Base-by-base conservation (phyloP, 768 basidiomycete species). In the Phylloporus arenicola region DNA sequence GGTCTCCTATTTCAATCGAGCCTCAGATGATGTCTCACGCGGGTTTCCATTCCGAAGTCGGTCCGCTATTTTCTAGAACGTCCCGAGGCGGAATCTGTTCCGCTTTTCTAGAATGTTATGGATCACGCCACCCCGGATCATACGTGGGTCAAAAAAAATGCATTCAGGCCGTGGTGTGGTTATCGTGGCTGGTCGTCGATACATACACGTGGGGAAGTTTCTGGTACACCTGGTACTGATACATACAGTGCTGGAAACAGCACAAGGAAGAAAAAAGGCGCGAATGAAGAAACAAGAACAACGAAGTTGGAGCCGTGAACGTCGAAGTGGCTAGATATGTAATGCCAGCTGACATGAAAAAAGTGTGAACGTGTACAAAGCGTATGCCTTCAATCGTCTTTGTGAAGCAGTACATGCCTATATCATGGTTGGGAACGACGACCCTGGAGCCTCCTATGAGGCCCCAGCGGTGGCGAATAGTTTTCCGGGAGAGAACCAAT, bases 401-500 rank as follows among this genome's bases (percentile, higher is more conserved):
- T 52, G 45, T 52, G 46, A 59, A 42, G 45, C 25, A n/a, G 43
- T 42, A 43, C 34, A 31, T 40, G 44, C 8, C 41, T 38, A 34
- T 43, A 51, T 27, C 25, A 27, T 27, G 25, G 17, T 50, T 54
- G 43, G 42, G 56, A 58, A 47, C 25, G 42, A 51, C 42, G 34
- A 14, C 12, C 4, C 29, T n/a, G 35, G 42, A 24, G 25, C 27
- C 30, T 40, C 53, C 67, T 68, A 68, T 50, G 67, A 62, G 41
- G 67, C 70, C 48, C 71, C 72, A 47, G 73, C 60, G 43, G 75
- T 69, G 54, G 72, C 61, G 57, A 79, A 77, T 55, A 81, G 60
- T 64, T 75, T 75, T 63, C 74, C 74, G 25, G 78, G 72, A 47
- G 75, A 74, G 62, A 81, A 80, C 80, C 80, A 82, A 56, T 73